A percentile compares a stretch with the other conserved stretches of the same genome.
Evolutionary conservation across 345 rosid genomes (phyloP).

Genomic region (Gossypium longicalyx): DNA sequence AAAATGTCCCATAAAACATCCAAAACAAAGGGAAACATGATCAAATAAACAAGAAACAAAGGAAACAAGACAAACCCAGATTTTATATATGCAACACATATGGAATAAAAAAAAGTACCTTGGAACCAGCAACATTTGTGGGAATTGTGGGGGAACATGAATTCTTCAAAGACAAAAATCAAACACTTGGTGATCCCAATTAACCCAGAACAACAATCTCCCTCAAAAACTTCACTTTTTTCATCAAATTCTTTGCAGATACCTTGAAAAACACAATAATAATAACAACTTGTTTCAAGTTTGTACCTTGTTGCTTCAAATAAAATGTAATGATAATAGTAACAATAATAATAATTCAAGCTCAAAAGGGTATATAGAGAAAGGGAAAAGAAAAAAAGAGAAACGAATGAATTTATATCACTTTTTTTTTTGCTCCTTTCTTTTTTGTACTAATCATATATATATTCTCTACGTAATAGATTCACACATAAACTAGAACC

Average conservation of each 20-base stretch:
- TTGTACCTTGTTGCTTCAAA: neutral
- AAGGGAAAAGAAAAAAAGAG: neutral
- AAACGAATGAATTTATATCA: constrained; percentile 26
- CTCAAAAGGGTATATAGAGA: neutral
- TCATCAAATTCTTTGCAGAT: constrained; percentile 19
- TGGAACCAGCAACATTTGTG: constrained; percentile 45
- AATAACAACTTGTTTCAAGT: neutral
- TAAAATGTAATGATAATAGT: neutral
- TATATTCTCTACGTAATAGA: constrained; percentile 36
- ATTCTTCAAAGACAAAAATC: constrained; percentile 34
- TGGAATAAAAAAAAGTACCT: constrained; percentile 45
- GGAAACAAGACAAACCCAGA: constrained; percentile 19
- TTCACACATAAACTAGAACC: constrained; percentile 12
- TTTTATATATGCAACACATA: neutral
- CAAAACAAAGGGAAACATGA: no score
- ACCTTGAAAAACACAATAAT: neutral
- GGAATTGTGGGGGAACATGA: constrained; percentile 54
- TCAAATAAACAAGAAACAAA: no score
- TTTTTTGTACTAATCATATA: constrained; percentile 32
- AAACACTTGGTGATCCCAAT: constrained; percentile 41
- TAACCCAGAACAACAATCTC: constrained; percentile 32
- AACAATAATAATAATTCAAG: constrained; percentile 19
- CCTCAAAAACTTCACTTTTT: constrained; percentile 20
- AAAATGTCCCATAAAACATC: no score
- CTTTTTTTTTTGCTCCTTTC: constrained; percentile 22